Evolutionary conservation across 306 rosid species (phyloP), one percentile per base, ranked within the genome.

Genomic region (Cyamopsis tetragonoloba): DNA sequence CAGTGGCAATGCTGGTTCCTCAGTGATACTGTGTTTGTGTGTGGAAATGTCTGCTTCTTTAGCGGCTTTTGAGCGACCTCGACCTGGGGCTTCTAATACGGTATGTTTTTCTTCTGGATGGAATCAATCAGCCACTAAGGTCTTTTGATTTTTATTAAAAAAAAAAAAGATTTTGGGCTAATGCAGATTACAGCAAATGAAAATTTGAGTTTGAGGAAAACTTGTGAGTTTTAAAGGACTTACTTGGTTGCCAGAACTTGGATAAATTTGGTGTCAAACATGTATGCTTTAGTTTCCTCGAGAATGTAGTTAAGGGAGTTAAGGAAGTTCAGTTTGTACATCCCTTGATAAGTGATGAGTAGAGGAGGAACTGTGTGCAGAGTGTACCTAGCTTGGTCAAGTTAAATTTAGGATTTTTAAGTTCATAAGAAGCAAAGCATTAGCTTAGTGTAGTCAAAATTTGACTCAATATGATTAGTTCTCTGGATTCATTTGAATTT

Each of bases 1-100:
- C 5, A 31, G 72, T 64, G 63, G 66, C 75, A 62, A 82, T 85
- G 96, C 24, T 51, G 84, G 70, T 71, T 66, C 58, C 66, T 58
- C 56, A 26, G 66, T 67, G 74, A 27, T 68, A 63, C 23, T 80
- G 70, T 30, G 39, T 58, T 8, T 68, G 64, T 54, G 41, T 22
- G 57, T 74, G 80, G 69, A 82, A 86, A 92, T 93, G 99, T 85
- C 99, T 62, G 89, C 97, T 77, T 72, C 99, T 44, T 79, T 83
- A 59, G 91, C 95, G 41, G 83, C 97, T 75, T 86, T 88, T 63
- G 99, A 95, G 79, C 91, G 96, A 49, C 97, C 91, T 23, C 69
- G 97, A 41, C 89, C 84, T 4, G 96, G 76, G 27, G 80, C 83
- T 69, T 85, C 89, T 2, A 95, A 88, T 41, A 82, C 97, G 88